phyloP scores from a whole-genome alignment of 495 filamentous ascomycete species.

The Penicillium taxi region DNA sequence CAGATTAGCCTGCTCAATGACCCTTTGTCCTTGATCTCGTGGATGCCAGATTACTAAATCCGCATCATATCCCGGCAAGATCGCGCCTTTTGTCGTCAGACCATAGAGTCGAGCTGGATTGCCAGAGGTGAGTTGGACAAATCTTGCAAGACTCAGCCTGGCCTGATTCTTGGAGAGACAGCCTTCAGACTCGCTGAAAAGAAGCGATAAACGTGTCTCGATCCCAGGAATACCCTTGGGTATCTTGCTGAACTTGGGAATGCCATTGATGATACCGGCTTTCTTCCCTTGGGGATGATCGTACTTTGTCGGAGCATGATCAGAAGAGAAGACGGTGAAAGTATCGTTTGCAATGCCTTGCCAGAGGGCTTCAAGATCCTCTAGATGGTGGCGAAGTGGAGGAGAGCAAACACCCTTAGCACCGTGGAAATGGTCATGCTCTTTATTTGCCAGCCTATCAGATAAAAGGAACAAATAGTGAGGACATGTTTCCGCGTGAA shows the following conservation, averaged over 20 bases:
- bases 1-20: not conserved
- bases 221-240: conserved; percentile 6
- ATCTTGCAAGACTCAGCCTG: not conserved
- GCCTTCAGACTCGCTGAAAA: conserved; percentile 6
- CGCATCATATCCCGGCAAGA: conserved; percentile 5
- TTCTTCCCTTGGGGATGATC: conserved; percentile 33
- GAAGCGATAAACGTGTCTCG: conserved; percentile 4
- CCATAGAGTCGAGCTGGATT: conserved; percentile 6
- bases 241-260: conserved; percentile 28
- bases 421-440: conserved; percentile 4
- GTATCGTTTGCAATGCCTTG: conserved; percentile 30
- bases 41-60: conserved; percentile 6
- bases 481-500: conserved; percentile 58
- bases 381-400: not conserved
- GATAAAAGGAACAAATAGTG: conserved; percentile 57
- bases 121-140: conserved; percentile 5
- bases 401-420: conserved; percentile 6
- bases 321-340: conserved; percentile 38
- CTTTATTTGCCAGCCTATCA: conserved; percentile 28
- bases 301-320: conserved; percentile 35
- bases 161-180: conserved; percentile 1
- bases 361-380: conserved; percentile 8
- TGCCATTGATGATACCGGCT: conserved; percentile 13
- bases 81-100: not conserved
- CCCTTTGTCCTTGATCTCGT: not conserved